A percentile compares a stretch with the other conserved stretches of the same genome.
Evolutionary conservation across 2,329 filamentous ascomycete genomes (phyloP).

Genomic region (Talaromyces sp.): DNA sequence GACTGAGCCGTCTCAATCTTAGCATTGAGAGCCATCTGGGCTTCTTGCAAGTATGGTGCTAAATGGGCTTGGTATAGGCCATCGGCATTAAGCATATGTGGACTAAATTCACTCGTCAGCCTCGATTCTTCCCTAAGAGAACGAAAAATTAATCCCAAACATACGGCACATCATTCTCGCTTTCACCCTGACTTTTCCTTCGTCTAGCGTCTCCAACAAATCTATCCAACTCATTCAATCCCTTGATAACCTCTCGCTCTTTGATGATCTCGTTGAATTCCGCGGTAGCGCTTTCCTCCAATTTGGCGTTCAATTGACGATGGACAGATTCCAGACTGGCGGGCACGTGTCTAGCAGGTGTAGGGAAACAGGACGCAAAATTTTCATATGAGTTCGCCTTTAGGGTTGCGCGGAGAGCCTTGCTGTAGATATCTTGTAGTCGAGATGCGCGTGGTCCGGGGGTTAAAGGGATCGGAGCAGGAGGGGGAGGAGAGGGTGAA

Average conservation of each 20-base stretch:
- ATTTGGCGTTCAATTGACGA: conserved; percentile 53
- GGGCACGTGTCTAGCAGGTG: conserved; percentile 53
- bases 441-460: conserved; percentile 57
- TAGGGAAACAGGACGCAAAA: conserved; percentile 61
- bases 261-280: conserved; percentile 58
- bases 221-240: conserved; percentile 57
- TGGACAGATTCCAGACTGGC: conserved; percentile 54
- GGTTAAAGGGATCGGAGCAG: conserved; percentile 50
- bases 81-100: conserved; percentile 54
- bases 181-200: conserved; percentile 45
- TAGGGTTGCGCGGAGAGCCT: conserved; percentile 56
- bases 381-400: conserved; percentile 57
- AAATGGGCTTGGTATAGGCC: conserved; percentile 57
- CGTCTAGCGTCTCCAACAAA: conserved; percentile 55
- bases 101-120: conserved; percentile 36
- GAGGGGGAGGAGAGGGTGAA: conserved; percentile 46
- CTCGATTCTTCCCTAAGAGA: neutral
- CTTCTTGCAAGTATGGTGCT: conserved; percentile 50
- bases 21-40: conserved; percentile 45
- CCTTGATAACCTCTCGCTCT: conserved; percentile 52
- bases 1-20: conserved; percentile 47
- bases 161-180: conserved; percentile 42
- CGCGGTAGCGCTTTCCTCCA: conserved; percentile 53
- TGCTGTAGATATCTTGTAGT: conserved; percentile 55
- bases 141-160: neutral